Evolutionary conservation across 1,139 yeast species (phyloP), one percentile per base, ranked within the genome.

Genomic region (Magnusiomyces suaveolens): DNA sequence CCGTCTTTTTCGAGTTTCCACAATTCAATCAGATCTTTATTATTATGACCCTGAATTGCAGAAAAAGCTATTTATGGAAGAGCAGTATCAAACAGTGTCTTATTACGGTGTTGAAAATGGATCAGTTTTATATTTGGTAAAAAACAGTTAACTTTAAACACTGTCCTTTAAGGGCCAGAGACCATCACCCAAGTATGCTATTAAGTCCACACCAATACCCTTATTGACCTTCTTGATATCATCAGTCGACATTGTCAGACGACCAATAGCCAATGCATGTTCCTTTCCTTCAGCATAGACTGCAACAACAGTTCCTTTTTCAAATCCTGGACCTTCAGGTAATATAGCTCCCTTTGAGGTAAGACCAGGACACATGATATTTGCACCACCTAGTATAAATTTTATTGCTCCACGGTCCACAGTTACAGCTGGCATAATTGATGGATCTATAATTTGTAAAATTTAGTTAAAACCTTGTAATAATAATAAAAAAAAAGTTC

Each of bases 331-430:
- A 36, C 81, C 77, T 32, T 84, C 92, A 16, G 97, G 97, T 59
- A 90, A 74, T 56, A 74, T 71, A 32, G 96, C 97, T 48, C 97
- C 97, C 10, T 87, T 78, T 21, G 96, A 87, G 0, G 97, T 90
- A 60, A 90, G 76, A 26, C 98, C 98, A 3, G 97, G 97, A 72
- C 97, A 90, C 97, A 89, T 90, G 63, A 90, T 86, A 66, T 89
- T 89, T 38, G 97, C 97, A 54, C 97, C 97, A 1, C 95, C 85
- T 41, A 90, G 74, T 24, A 90, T 95, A 65, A 90, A 90, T 71
- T 90, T 90, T 67, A 90, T 89, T 52, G 97, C 98, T 56, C 98
- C 98, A 69, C 97, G 79, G 67, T 90, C 98, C 12, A 90, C 97
- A 65, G 84, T 87, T 41, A 90, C 95, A 48, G 79, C 74, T 38